Evolutionary conservation across 78 protist species (phyloP).

Genomic region (Tieghemostelium lacteum): DNA sequence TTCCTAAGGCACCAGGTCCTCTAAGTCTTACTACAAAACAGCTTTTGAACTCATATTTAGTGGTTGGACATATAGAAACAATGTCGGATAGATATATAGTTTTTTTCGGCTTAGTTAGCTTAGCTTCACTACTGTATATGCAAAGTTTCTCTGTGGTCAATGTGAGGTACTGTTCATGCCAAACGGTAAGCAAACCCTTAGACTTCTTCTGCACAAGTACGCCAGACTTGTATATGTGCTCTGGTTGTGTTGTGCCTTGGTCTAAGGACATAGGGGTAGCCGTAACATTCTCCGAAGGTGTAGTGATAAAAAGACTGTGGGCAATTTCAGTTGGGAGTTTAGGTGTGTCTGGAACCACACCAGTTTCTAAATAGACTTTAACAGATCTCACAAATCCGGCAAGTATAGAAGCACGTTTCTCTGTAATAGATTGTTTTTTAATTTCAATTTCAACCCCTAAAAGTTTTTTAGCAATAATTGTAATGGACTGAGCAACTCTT

Average conservation of each 20-base stretch:
- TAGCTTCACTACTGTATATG: slow-evolving; percentile 16
- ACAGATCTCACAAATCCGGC: slow-evolving; percentile 24
- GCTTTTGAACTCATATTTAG: slow-evolving; percentile 51
- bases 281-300: slow-evolving; percentile 18
- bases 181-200: slow-evolving; percentile 61
- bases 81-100: slow-evolving; percentile 21
- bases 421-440: slow-evolving; percentile 44
- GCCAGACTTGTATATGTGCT: slow-evolving; percentile 56
- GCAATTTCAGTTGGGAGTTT: slow-evolving; percentile 35
- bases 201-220: slow-evolving; percentile 24
- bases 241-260: not conserved
- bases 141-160: slow-evolving; percentile 43
- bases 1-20: too few species aligned
- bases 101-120: slow-evolving; percentile 45
- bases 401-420: slow-evolving; percentile 44
- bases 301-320: slow-evolving; percentile 4
- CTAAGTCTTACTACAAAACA: slow-evolving; percentile 35
- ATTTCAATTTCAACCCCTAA: slow-evolving; percentile 50
- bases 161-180: slow-evolving; percentile 62
- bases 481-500: slow-evolving; percentile 61
- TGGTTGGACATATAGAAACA: slow-evolving; percentile 42
- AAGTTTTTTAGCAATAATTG: slow-evolving; percentile 54
- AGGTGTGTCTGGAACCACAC: slow-evolving; percentile 23
- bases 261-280: slow-evolving; percentile 21
- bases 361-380: slow-evolving; percentile 43